A percentile compares a stretch with the other conserved stretches of the same genome.
phyloP scores from a whole-genome alignment of 192 early-diverging fungal genomes.

The Backusella tarrabulga region DNA sequence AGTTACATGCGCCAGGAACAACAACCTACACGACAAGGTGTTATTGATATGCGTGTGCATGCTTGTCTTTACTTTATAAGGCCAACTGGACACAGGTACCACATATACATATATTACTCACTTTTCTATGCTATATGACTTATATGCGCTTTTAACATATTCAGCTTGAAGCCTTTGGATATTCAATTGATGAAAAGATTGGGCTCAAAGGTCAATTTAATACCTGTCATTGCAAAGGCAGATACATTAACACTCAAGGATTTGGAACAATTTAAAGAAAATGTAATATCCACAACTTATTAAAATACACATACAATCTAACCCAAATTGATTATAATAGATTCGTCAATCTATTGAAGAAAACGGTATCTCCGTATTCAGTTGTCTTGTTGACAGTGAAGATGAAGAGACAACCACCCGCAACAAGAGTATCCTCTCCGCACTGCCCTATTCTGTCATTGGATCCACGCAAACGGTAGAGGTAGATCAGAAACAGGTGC shows the following conservation, averaged over 20 bases:
- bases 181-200: constrained; percentile 94
- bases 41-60: constrained; percentile 93
- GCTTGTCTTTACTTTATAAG: constrained; percentile 96
- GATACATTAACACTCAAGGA: constrained; percentile 87
- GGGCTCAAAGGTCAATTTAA: constrained; percentile 86
- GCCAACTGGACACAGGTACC: constrained; percentile 88
- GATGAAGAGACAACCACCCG: constrained; percentile 75
- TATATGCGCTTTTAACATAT: too few relatives aligned
- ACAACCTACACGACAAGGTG: constrained; percentile 76
- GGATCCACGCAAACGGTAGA: constrained; percentile 84
- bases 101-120: background rate
- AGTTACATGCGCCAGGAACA: constrained; percentile 92
- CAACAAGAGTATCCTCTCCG: constrained; percentile 82
- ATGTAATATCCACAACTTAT: constrained; percentile 36
- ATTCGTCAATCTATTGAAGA: constrained; percentile 79
- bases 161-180: constrained; percentile 74
- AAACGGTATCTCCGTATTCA: constrained; percentile 83
- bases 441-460: constrained; percentile 96
- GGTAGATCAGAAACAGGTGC: constrained; percentile 84
- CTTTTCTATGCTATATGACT: too few relatives aligned
- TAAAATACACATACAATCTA: background rate
- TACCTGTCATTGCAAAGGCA: constrained; percentile 90
- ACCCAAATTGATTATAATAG: background rate
- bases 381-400: constrained; percentile 71
- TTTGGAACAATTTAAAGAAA: constrained; percentile 82